Evolutionary conservation across 148 eudicot species (phyloP).

Genomic region (Limonium bicolor): DNA sequence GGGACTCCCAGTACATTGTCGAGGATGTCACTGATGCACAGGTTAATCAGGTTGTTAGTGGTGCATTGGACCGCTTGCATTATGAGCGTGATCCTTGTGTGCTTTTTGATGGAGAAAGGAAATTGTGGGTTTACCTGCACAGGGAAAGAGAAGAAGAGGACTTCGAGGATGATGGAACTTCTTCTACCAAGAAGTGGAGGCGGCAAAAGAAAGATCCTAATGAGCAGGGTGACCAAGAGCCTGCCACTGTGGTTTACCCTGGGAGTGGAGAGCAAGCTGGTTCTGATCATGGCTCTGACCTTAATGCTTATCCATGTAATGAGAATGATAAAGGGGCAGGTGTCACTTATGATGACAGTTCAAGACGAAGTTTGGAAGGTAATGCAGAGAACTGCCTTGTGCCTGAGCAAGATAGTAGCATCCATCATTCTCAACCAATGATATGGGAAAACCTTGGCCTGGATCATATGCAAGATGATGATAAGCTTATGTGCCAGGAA

Average conservation of each 20-base stretch:
- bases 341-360: constrained; percentile 18
- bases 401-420: constrained; percentile 18
- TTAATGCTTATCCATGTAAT: constrained; percentile 32
- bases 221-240: constrained; percentile 57
- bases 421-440: constrained; percentile 12
- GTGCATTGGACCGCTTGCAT: constrained; percentile 95
- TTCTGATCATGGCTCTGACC: constrained; percentile 52
- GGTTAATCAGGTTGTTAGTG: constrained; percentile 90
- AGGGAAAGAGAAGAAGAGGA: constrained; percentile 94
- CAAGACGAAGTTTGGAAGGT: constrained; percentile 19
- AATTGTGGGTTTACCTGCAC: constrained; percentile 92
- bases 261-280: constrained; percentile 37
- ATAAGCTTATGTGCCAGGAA: constrained; percentile 33
- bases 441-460: constrained; percentile 20
- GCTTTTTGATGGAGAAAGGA: constrained; percentile 72
- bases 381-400: constrained; percentile 20
- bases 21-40: constrained; percentile 74
- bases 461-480: constrained; percentile 21
- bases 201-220: constrained; percentile 75
- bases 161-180: constrained; percentile 96
- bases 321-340: constrained; percentile 28
- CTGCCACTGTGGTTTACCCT: constrained; percentile 42
- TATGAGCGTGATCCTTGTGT: constrained; percentile 98
- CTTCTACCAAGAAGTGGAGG: constrained; percentile 96
- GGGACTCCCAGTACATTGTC: constrained; percentile 83